Evolutionary conservation across 768 basidiomycete genomes (phyloP).

Genomic region (Pisolithus tinctorius): DNA sequence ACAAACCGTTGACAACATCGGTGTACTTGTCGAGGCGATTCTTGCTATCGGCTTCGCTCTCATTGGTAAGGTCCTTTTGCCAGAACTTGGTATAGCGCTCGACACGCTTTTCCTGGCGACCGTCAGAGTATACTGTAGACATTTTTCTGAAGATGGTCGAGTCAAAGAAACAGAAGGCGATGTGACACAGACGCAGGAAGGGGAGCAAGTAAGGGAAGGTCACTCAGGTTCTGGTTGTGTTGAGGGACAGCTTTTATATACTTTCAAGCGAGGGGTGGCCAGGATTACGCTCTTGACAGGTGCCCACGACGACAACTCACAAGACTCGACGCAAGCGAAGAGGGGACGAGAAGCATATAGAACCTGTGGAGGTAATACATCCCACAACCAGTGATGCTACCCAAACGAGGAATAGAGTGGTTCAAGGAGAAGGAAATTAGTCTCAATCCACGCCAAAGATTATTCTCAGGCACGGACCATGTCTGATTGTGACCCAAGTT

Average conservation of each 20-base stretch:
- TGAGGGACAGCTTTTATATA: not conserved
- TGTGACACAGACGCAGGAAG: not conserved
- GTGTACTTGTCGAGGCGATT: constrained; percentile 78
- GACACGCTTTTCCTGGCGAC: constrained; percentile 60
- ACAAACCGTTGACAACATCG: constrained; percentile 87
- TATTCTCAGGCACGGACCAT: too few species aligned
- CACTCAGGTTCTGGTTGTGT: too few species aligned
- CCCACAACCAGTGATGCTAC: too few species aligned
- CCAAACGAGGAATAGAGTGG: too few species aligned
- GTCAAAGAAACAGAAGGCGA: not conserved
- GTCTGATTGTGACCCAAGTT: too few species aligned
- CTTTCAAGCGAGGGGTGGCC: not conserved
- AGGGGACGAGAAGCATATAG: too few species aligned
- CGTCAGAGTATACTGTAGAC: constrained; percentile 38
- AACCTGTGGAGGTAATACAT: too few species aligned
- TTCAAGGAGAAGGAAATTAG: too few species aligned
- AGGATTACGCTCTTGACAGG: too few species aligned
- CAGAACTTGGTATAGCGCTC: constrained; percentile 88
- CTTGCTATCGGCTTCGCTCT: constrained; percentile 57
- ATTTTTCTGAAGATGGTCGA: not conserved
- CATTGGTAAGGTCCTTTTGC: constrained; percentile 74
- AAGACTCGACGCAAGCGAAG: too few species aligned
- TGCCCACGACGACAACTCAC: too few species aligned
- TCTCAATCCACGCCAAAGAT: too few species aligned
- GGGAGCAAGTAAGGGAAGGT: not conserved